Evolutionary conservation across 2,329 filamentous ascomycete genomes (phyloP).

Genomic region (Emmonsia crescens): DNA sequence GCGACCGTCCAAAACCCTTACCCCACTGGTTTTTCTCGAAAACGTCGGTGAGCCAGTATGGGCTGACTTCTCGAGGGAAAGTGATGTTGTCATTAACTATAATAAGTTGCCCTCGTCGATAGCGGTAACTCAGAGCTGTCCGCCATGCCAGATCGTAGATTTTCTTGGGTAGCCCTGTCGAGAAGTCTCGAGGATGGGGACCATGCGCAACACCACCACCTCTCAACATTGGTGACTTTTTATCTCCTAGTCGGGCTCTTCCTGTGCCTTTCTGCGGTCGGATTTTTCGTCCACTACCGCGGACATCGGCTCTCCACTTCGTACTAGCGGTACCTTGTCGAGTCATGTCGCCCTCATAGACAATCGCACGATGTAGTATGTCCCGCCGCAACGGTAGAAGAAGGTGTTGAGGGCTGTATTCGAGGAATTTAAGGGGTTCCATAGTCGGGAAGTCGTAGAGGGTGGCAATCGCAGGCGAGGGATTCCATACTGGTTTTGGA

Average conservation of each 20-base stretch:
- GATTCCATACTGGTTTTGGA: slow-evolving; percentile 22
- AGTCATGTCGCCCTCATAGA: slow-evolving; percentile 84
- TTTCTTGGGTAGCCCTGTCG: slow-evolving; percentile 70
- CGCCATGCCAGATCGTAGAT: slow-evolving; percentile 94
- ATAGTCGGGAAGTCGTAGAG: slow-evolving; percentile 83
- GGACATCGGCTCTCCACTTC: slow-evolving; percentile 73
- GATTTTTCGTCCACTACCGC: slow-evolving; percentile 73
- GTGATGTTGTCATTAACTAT: slow-evolving; percentile 70
- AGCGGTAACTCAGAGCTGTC: slow-evolving; percentile 85
- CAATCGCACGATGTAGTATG: slow-evolving; percentile 79
- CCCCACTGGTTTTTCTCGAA: slow-evolving; percentile 63
- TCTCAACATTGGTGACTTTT: slow-evolving; percentile 67
- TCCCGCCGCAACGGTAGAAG: slow-evolving; percentile 79
- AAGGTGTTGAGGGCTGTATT: slow-evolving; percentile 73
- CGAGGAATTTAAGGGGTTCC: slow-evolving; percentile 67
- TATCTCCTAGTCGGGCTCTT: slow-evolving; percentile 64
- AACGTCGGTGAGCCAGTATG: slow-evolving; percentile 55
- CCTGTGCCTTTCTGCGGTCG: slow-evolving; percentile 80
- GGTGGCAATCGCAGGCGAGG: slow-evolving; percentile 63
- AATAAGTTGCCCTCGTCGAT: slow-evolving; percentile 73
- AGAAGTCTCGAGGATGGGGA: slow-evolving; percentile 86
- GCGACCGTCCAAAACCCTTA: slow-evolving; percentile 54
- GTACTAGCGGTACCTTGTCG: slow-evolving; percentile 75
- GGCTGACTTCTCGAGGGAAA: slow-evolving; percentile 42
- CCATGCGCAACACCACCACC: slow-evolving; percentile 85